Conservation (phyloP, 345 rosid genomes). For the Syzygium aromaticum region DNA sequence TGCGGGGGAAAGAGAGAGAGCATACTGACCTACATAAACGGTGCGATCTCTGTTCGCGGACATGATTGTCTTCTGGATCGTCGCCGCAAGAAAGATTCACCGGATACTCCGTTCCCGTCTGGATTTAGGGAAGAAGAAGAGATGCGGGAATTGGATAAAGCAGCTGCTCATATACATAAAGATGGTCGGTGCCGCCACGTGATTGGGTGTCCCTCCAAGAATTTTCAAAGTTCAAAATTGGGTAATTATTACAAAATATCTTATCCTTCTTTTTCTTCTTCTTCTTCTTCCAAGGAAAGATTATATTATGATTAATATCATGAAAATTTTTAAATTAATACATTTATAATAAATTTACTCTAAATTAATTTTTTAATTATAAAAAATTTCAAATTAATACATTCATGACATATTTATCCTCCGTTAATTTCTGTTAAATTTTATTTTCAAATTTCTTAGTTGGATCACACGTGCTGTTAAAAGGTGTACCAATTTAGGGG, state of each 20-base stretch:
- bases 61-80: slow-evolving; percentile 17
- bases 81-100: not conserved
- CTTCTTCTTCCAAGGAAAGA: no score
- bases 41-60: slow-evolving; percentile 41
- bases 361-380: no score
- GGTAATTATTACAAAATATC: not conserved
- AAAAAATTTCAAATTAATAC: no score
- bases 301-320: no score
- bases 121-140: not conserved
- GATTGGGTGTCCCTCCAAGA: not conserved
- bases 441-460: no score
- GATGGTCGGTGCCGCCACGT: not conserved
- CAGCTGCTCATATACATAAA: not conserved
- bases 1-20: not conserved
- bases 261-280: no score
- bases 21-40: slow-evolving; percentile 41
- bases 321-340: no score
- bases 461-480: no score
- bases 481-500: no score
- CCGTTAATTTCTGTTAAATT: no score
- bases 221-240: not conserved
- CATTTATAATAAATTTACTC: no score
- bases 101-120: not conserved
- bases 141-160: not conserved
- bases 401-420: rapidly evolving